Percentiles rank a stretch among this genome's conserved stretches.
Evolutionary conservation across 2,329 filamentous ascomycete genomes (phyloP).

Genomic region (Sclerotinia glacialis): DNA sequence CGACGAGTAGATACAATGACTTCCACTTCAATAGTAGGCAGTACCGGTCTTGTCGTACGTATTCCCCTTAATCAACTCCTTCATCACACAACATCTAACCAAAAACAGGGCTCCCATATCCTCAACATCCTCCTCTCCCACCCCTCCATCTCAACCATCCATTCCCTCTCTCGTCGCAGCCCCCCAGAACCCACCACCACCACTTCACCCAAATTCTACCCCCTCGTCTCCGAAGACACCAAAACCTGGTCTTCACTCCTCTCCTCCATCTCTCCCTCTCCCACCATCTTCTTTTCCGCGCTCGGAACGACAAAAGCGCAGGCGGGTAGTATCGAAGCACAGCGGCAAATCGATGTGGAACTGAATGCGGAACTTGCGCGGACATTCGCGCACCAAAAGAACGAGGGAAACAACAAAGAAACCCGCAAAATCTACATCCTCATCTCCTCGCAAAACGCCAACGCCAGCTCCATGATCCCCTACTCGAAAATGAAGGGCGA

Average conservation of each 20-base stretch:
- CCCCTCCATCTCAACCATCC: constrained; percentile 51
- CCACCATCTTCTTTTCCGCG: constrained; percentile 68
- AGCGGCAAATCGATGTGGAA: constrained; percentile 86
- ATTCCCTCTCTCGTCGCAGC: constrained; percentile 61
- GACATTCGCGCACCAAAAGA: constrained; percentile 43
- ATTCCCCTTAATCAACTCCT: background rate
- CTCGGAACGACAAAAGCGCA: constrained; percentile 75
- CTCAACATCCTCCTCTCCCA: constrained; percentile 61
- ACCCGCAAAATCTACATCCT: constrained; percentile 55
- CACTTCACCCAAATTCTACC: constrained; percentile 56
- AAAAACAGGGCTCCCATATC: constrained; percentile 63
- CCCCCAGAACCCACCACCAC: constrained; percentile 48
- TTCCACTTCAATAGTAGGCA: constrained; percentile 46
- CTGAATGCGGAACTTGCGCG: constrained; percentile 76
- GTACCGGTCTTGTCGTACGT: constrained; percentile 50
- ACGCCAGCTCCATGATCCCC: constrained; percentile 50
- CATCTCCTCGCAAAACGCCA: constrained; percentile 44
- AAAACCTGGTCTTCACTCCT: constrained; percentile 65
- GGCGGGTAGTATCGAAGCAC: constrained; percentile 73
- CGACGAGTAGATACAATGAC: constrained; percentile 40
- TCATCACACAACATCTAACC: constrained; percentile 19
- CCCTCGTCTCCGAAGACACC: constrained; percentile 66
- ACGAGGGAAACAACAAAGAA: constrained; percentile 64
- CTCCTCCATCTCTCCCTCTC: constrained; percentile 40
- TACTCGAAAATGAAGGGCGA: constrained; percentile 79